Evolutionary conservation across 2,329 filamentous ascomycete species (phyloP).

Genomic region (Pyrenophora tritici-repentis): DNA sequence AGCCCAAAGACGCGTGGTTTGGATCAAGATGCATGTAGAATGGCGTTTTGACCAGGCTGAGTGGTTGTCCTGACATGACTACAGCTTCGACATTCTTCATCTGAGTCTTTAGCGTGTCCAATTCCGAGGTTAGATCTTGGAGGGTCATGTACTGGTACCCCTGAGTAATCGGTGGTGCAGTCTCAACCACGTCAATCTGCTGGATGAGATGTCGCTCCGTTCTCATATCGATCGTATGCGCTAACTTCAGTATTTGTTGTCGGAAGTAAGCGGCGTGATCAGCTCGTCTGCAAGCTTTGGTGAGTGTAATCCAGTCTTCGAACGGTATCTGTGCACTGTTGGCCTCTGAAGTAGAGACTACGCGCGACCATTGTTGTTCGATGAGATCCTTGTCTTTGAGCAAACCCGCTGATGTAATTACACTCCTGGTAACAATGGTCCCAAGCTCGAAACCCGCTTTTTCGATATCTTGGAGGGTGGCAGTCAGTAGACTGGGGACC

Average conservation of each 20-base stretch:
- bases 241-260: conserved; percentile 30
- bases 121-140: conserved; percentile 20
- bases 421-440: conserved; percentile 25
- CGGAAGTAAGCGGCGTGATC: conserved; percentile 27
- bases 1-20: conserved; percentile 23
- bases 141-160: conserved; percentile 19
- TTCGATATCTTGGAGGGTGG: conserved; percentile 32
- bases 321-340: conserved; percentile 27
- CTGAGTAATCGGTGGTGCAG: neutral
- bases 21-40: conserved; percentile 47
- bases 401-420: conserved; percentile 38
- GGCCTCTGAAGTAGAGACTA: conserved; percentile 29
- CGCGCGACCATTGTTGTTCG: conserved; percentile 36
- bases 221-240: conserved; percentile 28
- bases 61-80: conserved; percentile 39
- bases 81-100: conserved; percentile 36
- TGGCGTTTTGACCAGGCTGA: conserved; percentile 43
- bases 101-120: conserved; percentile 30
- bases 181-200: conserved; percentile 11
- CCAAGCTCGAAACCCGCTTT: conserved; percentile 25
- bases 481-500: conserved; percentile 31
- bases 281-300: conserved; percentile 38
- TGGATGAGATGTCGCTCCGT: conserved; percentile 15
- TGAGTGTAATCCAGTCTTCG: conserved; percentile 43
- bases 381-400: conserved; percentile 31